A percentile compares a stretch with the other conserved stretches of the same genome.
Evolutionary conservation across 495 filamentous ascomycete genomes (phyloP).

Genomic region (Cairneyella variabilis): DNA sequence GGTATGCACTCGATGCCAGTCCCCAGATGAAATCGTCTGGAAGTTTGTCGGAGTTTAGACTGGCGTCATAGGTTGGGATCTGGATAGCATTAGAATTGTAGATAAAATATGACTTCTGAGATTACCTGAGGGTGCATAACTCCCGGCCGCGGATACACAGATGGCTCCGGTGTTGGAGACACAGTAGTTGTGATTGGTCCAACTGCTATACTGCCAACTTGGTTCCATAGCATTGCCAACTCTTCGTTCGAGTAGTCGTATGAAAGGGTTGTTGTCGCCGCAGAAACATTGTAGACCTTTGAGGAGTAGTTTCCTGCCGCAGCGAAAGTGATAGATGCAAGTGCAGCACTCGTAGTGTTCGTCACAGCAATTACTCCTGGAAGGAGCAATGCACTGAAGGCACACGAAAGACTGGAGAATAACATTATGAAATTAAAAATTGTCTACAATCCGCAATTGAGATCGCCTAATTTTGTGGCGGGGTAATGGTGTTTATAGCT

Average conservation of each 20-base stretch:
- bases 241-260: constrained; percentile 39
- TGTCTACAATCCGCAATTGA: neutral
- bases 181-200: constrained; percentile 40
- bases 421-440: neutral
- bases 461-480: neutral
- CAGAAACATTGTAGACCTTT: constrained; percentile 37
- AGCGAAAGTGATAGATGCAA: constrained; percentile 6
- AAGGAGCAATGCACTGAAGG: neutral
- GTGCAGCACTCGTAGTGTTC: neutral
- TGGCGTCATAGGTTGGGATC: constrained; percentile 21
- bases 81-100: constrained; percentile 8
- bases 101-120: neutral
- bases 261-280: constrained; percentile 30
- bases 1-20: constrained; percentile 48
- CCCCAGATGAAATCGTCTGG: constrained; percentile 46
- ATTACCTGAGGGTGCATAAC: constrained; percentile 33
- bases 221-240: constrained; percentile 40
- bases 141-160: constrained; percentile 30
- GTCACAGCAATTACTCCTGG: neutral
- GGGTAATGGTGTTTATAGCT: neutral
- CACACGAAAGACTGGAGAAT: neutral
- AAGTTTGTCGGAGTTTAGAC: constrained; percentile 27
- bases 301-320: constrained; percentile 16
- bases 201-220: constrained; percentile 36
- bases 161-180: constrained; percentile 40